phyloP scores from a whole-genome alignment of 192 early-diverging fungal species.

The Backusella tarrabulga region DNA sequence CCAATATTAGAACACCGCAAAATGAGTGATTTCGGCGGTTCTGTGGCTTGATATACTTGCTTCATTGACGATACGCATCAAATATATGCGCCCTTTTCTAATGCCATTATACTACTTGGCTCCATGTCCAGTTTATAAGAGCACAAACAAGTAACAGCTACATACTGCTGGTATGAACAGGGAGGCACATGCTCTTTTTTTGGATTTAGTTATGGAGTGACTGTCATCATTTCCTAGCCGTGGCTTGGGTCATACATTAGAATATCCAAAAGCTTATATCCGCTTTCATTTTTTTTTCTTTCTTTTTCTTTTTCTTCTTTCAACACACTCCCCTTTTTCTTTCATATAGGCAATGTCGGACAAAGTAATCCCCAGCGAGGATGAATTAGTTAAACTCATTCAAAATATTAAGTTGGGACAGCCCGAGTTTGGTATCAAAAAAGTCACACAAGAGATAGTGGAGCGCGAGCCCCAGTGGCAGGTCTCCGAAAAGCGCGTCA shows the following conservation, averaged over 20 bases:
- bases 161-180: no score
- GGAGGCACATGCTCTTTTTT: no score
- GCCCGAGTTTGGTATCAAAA: slow-evolving; percentile 53
- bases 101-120: no score
- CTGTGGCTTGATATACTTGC: background rate
- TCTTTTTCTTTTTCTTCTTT: background rate
- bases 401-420: slow-evolving; percentile 44
- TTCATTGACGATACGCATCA: no score
- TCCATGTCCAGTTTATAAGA: no score
- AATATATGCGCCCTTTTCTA: no score
- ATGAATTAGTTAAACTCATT: slow-evolving; percentile 39
- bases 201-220: background rate
- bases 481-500: slow-evolving; percentile 61
- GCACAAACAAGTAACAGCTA: no score
- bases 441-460: slow-evolving; percentile 41
- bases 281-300: background rate
- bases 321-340: background rate
- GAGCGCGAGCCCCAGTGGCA: slow-evolving; percentile 50
- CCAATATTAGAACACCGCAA: no score
- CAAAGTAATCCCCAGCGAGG: slow-evolving; percentile 30
- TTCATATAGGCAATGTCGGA: slow-evolving; percentile 6
- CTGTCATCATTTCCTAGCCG: background rate
- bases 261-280: background rate
- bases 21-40: no score
- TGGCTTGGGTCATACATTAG: background rate